Evolutionary conservation across 805 yeast species (phyloP).

Genomic region (Nakazawaea ernobii): DNA sequence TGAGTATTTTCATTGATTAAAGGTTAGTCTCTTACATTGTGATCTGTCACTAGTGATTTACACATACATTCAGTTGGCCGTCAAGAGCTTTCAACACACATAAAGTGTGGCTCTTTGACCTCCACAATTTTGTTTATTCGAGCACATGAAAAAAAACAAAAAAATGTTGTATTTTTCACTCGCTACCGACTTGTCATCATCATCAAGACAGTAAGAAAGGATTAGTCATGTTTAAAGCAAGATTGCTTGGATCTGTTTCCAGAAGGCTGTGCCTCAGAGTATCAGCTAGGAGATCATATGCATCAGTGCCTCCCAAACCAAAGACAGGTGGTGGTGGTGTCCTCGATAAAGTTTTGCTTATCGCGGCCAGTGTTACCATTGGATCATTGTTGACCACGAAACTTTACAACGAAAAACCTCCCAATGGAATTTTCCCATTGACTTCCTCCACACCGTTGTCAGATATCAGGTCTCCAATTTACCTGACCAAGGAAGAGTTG

Average conservation of each 20-base stretch:
- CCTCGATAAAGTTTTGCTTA: neutral
- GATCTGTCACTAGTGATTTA: too few species aligned
- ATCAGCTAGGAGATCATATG: neutral
- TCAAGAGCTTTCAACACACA: too few species aligned
- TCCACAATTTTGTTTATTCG: too few species aligned
- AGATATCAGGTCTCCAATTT: constrained; percentile 32
- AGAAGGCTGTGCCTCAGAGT: neutral
- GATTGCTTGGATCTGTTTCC: neutral
- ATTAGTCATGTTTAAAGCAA: neutral
- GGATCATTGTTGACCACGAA: constrained; percentile 2
- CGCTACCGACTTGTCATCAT: too few species aligned
- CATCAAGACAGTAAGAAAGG: neutral
- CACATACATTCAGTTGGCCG: too few species aligned
- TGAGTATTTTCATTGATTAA: too few species aligned
- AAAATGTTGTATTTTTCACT: too few species aligned
- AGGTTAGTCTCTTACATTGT: too few species aligned
- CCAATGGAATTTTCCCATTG: constrained; percentile 9
- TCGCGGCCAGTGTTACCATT: constrained; percentile 6
- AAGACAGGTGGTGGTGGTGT: neutral
- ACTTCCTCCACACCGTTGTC: constrained; percentile 12
- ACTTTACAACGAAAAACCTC: constrained; percentile 2
- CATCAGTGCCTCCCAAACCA: neutral
- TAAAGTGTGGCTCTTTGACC: too few species aligned
- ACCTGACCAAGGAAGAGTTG: constrained; percentile 41
- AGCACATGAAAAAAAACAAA: too few species aligned